A percentile compares a stretch with the other conserved stretches of the same genome.
These are phyloP conservation scores for Drosera spatulata DNA, from an alignment of 179 eudicot species.

Conservation along the genomic window DNA sequence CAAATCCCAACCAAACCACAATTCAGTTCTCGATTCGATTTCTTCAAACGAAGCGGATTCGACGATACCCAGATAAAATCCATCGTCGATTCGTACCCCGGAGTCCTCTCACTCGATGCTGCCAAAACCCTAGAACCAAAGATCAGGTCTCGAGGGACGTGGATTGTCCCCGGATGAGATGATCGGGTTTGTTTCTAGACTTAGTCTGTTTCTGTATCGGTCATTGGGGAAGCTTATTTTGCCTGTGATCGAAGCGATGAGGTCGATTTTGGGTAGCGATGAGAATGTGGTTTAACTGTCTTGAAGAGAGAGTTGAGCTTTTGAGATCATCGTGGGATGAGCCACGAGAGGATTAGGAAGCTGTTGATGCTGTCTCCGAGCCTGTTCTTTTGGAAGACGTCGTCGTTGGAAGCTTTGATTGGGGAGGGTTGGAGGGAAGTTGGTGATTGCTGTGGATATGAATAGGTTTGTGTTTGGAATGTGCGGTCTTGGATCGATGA, in stretches of 20 bases:
- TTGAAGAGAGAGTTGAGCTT: slow-evolving; percentile 10
- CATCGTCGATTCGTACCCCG: slow-evolving; percentile 4
- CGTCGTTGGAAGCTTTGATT: too few species aligned
- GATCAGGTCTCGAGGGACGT: slow-evolving; percentile 2
- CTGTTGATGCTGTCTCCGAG: too few species aligned
- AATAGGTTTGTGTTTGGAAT: slow-evolving; percentile 20
- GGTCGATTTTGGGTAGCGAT: slow-evolving; percentile 8
- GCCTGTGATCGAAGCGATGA: slow-evolving; percentile 12
- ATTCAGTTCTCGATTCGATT: slow-evolving; percentile 2
- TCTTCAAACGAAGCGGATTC: slow-evolving; percentile 4
- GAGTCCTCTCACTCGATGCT: slow-evolving; percentile 1
- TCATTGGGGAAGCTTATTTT: slow-evolving; percentile 9
- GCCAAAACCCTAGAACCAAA: slow-evolving; percentile 12
- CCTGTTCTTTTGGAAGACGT: too few species aligned
- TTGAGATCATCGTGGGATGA: slow-evolving; percentile 16
- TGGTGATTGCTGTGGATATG: slow-evolving; percentile 20
- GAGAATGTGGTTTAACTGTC: slow-evolving; percentile 4
- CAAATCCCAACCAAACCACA: slow-evolving; percentile 1
- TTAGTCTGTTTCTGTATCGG: too few species aligned
- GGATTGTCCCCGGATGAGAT: slow-evolving; percentile 6
- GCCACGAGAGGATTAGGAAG: slow-evolving; percentile 10
- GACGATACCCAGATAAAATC: slow-evolving; percentile 4
- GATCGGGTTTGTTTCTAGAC: neutral
- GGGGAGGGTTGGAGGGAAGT: slow-evolving; percentile 14
- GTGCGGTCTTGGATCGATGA: slow-evolving; percentile 4